Base-by-base conservation (phyloP, 208 protist genomes). In the Wallacemonas sp. region DNA sequence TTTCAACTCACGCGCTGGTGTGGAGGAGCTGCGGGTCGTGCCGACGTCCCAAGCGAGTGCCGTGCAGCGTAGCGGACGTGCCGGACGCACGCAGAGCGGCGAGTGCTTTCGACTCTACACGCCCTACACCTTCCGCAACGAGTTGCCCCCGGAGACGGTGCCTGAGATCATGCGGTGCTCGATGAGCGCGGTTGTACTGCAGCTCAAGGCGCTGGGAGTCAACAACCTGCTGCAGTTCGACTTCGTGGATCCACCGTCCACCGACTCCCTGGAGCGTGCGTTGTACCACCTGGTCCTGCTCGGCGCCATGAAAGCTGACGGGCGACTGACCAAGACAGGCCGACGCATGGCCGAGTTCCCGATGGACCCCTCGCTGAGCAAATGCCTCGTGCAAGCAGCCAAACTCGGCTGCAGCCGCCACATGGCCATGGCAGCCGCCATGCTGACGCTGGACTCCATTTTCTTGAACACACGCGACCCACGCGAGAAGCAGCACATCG, bases 341-440 rank as follows among this genome's bases (percentile, higher is more conserved):
- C 52, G 84, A n/a, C 92, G 93, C 36, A 99, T 99, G 98, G 79
- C 97, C 3, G 98, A 99, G 73, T 99, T 99, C 68, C 98, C 99
- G 62, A 74, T 99, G 58, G 98, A 99, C 58, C 98, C 99, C 24
- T 97, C 98, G 68, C 76, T 99, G 3, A 91, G 95, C 38, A 99
- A 99, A 73, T 89, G 89, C 62, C 78, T 98, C 36, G 75, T 98
- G 55, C 76, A 73, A 8, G 83, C 80, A 15, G 76, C 79, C 30
- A 66, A 71, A 17, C 76, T 94, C 27, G 77, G 77, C 19, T 97
- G 90, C 54, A 76, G 85, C 38, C 76, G 96, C 36, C 88, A 97
- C 65, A 91, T 97, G 78, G 83, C 86, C 0, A 96, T 93, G 68
- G 87, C 90, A 2, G 94, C 87, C 27, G 77, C 94, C 9, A 94